phyloP scores from a whole-genome alignment of 345 rosid species.

The Eucalyptus globulus region DNA sequence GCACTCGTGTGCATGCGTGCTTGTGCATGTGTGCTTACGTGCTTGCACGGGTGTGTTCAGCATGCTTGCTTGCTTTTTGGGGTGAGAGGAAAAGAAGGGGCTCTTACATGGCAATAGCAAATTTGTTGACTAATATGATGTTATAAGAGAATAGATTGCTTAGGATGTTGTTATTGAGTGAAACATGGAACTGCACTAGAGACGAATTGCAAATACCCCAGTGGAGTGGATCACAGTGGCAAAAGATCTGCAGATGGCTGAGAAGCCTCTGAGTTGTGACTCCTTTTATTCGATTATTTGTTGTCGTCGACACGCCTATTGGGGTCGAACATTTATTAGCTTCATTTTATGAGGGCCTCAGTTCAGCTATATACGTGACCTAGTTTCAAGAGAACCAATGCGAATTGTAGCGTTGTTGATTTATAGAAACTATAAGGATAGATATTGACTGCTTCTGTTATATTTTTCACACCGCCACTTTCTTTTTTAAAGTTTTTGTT shows the following conservation, averaged over 20 bases:
- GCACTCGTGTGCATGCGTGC: background rate
- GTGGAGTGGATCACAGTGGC: background rate
- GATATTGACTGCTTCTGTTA: background rate
- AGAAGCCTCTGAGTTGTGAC: background rate
- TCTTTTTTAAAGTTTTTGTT: background rate
- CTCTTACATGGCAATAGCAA: background rate
- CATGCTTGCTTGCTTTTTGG: background rate
- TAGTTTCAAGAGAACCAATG: background rate
- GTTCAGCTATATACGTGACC: background rate
- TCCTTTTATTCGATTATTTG: background rate
- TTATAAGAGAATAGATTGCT: background rate
- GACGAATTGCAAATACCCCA: background rate
- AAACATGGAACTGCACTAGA: background rate
- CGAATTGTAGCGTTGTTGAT: background rate
- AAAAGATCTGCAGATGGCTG: background rate
- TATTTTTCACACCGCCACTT: background rate
- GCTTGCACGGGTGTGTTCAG: background rate
- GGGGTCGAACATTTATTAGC: background rate
- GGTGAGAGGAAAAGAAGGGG: background rate
- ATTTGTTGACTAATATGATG: background rate
- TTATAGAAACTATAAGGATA: background rate
- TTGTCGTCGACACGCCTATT: background rate
- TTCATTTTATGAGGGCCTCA: background rate
- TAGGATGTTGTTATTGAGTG: background rate
- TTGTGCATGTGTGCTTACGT: background rate